Conservation (phyloP, 768 basidiomycete species). For the Termitomyces sp. region DNA sequence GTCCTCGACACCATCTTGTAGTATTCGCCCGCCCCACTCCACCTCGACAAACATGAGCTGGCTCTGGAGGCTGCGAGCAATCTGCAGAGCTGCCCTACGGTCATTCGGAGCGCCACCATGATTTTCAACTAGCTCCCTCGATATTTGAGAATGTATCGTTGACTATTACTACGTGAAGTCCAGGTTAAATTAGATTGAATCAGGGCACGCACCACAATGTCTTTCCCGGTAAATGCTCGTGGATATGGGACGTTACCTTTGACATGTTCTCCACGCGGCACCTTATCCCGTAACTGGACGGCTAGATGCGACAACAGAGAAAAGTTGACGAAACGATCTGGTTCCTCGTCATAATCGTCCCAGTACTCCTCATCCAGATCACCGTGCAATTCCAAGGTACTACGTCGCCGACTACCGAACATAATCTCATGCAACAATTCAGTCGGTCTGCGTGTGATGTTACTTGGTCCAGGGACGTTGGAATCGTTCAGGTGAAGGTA, state of each 20-base stretch:
- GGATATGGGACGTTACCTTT: slow-evolving; percentile 95
- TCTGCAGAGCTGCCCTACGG: slow-evolving; percentile 76
- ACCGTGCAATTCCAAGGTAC: slow-evolving; percentile 21
- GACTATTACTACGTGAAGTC: slow-evolving; percentile 44
- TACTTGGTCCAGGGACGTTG: slow-evolving; percentile 14
- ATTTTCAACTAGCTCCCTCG: slow-evolving; percentile 66
- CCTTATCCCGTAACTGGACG: slow-evolving; percentile 83
- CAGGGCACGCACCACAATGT: slow-evolving; percentile 71
- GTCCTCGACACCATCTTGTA: slow-evolving; percentile 90
- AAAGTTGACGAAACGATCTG: slow-evolving; percentile 83
- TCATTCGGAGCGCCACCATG: slow-evolving; percentile 68
- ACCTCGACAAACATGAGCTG: slow-evolving; percentile 97
- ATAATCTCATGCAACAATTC: slow-evolving; percentile 13
- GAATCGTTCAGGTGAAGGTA: slow-evolving; percentile 6
- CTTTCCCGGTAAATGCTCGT: slow-evolving; percentile 89
- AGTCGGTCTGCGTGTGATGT: slow-evolving; percentile 13
- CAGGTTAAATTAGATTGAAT: neutral
- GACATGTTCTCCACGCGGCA: slow-evolving; percentile 83
- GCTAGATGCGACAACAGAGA: slow-evolving; percentile 85
- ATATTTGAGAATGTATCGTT: slow-evolving; percentile 82
- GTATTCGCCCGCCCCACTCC: slow-evolving; percentile 83
- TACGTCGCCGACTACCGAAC: slow-evolving; percentile 7
- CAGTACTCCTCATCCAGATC: slow-evolving; percentile 47
- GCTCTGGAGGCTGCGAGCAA: slow-evolving; percentile 86
- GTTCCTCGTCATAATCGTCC: slow-evolving; percentile 46